These are phyloP conservation scores for Myxozyma monticola DNA, from an alignment of 805 yeast species.

Conservation along the genomic window DNA sequence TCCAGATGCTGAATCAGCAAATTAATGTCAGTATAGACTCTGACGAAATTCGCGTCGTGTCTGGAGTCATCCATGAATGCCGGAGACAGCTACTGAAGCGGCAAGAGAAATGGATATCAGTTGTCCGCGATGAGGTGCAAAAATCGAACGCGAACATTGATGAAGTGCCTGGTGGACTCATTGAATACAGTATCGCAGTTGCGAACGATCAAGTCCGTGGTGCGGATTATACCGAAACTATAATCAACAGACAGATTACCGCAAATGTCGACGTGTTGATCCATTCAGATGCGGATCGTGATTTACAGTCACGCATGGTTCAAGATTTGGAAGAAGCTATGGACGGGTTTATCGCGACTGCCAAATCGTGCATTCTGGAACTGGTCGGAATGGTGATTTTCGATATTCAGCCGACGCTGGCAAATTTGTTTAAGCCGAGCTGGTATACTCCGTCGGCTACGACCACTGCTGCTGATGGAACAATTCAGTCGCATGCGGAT, in stretches of 20 bases:
- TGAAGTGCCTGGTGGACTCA: constrained; percentile 67
- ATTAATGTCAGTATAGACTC: constrained; percentile 84
- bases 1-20: constrained; percentile 84
- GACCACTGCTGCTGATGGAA: constrained; percentile 16
- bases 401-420: constrained; percentile 65
- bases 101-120: constrained; percentile 59
- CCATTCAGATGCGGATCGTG: constrained; percentile 23
- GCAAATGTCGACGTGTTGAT: constrained; percentile 38
- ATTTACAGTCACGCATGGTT: constrained; percentile 16
- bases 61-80: constrained; percentile 76
- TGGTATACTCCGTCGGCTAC: constrained; percentile 61
- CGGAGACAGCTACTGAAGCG: constrained; percentile 59
- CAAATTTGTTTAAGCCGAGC: constrained; percentile 59
- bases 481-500: constrained; percentile 8
- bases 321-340: constrained; percentile 56
- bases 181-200: constrained; percentile 77
- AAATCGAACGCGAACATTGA: constrained; percentile 50
- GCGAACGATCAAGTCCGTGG: constrained; percentile 81
- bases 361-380: constrained; percentile 60
- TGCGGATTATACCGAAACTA: constrained; percentile 68
- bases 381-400: constrained; percentile 63
- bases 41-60: constrained; percentile 74
- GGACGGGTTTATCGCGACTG: constrained; percentile 76
- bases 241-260: constrained; percentile 63
- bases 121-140: constrained; percentile 44